Conservation (phyloP, 78 protist genomes). For the Monosiga brevicollis region DNA sequence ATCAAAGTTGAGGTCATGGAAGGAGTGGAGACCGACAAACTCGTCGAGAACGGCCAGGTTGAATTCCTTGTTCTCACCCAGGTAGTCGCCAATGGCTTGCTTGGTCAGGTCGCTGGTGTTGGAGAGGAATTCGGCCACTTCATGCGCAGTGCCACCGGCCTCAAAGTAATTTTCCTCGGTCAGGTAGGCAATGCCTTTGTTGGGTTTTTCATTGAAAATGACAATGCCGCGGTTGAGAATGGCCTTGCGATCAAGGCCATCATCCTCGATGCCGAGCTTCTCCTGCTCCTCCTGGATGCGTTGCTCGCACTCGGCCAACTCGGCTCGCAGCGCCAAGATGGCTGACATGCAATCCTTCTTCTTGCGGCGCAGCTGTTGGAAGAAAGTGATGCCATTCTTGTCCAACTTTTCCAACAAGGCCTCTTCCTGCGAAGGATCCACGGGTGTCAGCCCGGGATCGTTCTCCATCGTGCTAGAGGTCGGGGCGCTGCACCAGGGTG, state of each 20-base stretch:
- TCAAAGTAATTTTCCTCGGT: neutral
- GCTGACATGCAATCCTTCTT: neutral
- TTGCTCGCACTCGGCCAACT: neutral
- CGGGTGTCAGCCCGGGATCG: too few relatives aligned
- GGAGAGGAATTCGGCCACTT: too few relatives aligned
- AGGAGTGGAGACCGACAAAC: neutral
- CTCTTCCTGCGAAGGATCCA: too few relatives aligned
- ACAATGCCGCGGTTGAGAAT: neutral
- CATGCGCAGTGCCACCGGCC: neutral
- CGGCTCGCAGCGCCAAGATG: neutral
- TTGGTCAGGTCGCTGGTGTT: neutral
- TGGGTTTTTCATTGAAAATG: neutral
- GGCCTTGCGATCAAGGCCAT: neutral
- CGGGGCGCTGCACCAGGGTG: too few relatives aligned
- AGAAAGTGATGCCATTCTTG: too few relatives aligned
- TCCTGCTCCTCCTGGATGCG: neutral
- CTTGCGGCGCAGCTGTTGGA: neutral
- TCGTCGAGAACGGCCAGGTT: neutral
- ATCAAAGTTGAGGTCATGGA: slow-evolving; percentile 1
- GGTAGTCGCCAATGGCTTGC: neutral
- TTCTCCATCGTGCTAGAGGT: too few relatives aligned
- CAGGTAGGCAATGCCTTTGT: neutral
- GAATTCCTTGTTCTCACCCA: neutral
- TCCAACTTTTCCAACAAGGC: too few relatives aligned
- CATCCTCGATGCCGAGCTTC: neutral